Evolutionary conservation across 495 filamentous ascomycete species (phyloP), one percentile per base, ranked within the genome.

Genomic region (Chaetomium tenue): DNA sequence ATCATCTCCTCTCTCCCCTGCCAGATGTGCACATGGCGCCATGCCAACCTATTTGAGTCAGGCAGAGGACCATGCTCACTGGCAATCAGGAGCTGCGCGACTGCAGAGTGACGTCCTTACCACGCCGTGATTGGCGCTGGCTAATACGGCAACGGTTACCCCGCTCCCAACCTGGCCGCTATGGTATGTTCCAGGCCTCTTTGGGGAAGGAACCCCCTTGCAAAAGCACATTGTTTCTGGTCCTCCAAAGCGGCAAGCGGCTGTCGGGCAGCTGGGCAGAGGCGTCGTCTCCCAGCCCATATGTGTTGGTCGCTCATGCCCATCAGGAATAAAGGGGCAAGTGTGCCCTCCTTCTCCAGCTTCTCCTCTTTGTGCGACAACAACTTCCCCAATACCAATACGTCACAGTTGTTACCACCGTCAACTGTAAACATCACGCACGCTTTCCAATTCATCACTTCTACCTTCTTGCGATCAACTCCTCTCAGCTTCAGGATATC

Each of bases 41-140:
- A 67, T 56, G 26, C 33, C 33, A 37, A n/a, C 33, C 28, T 30
- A 22, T 20, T 46, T 25, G 52, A 52, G n/a, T 59, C 20, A 57
- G 60, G 44, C 58, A 52, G 52, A 65, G 61, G 63, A 70, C 60
- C 51, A 28, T 59, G 46, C 20, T 62, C 42, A 39, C 44, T 18
- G 59, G 39, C 42, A 42, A 40, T 22, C 23, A 59, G 15, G 22
- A 58, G 53, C 62, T 39, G 55, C 44, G 47, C 72, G 66, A 70
- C 5, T 50, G 63, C 59, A 64, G 52, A 59, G 56, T 75, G 73
- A 75, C 71, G 71, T 74, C 42, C 66, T 58, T 47, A 33, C 54
- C 16, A 52, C 23, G 15, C 26, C 25, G 46, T 75, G 73, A 75
- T 72, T 75, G 73, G 71, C 63, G 67, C 65, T 67, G 66, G 71